Evolutionary conservation across 202 grass and related monocot genomes (phyloP), one percentile per base, ranked within the genome.

Genomic region (Saccharum hybrid): DNA sequence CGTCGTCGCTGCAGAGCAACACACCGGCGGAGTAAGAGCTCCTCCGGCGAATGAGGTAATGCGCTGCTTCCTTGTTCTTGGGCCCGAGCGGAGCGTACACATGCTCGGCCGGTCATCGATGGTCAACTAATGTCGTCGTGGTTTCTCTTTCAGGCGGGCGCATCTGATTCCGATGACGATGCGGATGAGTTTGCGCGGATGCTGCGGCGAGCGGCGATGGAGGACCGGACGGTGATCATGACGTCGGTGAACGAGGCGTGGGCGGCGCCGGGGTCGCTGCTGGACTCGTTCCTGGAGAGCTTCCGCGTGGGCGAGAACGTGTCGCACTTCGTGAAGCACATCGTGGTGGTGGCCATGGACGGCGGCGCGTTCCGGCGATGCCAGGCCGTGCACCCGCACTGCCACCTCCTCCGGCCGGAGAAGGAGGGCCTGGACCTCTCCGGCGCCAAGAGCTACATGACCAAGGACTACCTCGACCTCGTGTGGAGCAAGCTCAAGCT

Each of bases 221-320:
- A 92, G 26, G 94, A 93, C 72, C 65, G 76, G 62, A 92, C 90
- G 77, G 93, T 97, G 82, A 94, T 97, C 76, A 88, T 97, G 88
- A 98, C 93, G 68, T 88, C 93, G 41, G 83, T 95, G 77, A 98
- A 95, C 75, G 91, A 90, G 68, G 93, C 93, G 77, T 98, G 96
- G 93, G 86, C 93, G 16, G 86, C 89, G 63, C 78, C 83, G 26
- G 84, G 90, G 45, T 95, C 96, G 39, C 88, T 98, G 37, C 83
- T 98, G 8, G 93, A 98, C 81, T 79, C 88, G 28, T 98, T 98
- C 80, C 90, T 98, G 11, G 96, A 94, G 89, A 97, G 95, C 88
- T 97, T 97, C 89, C 84, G 63, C 15, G 86, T 88, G 19, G 95
- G 92, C 41, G 23, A 90, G 77, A 85, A 81, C 43, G 88, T 85